Evolutionary conservation across 495 filamentous ascomycete species (phyloP).

Genomic region (Podospora anserina): DNA sequence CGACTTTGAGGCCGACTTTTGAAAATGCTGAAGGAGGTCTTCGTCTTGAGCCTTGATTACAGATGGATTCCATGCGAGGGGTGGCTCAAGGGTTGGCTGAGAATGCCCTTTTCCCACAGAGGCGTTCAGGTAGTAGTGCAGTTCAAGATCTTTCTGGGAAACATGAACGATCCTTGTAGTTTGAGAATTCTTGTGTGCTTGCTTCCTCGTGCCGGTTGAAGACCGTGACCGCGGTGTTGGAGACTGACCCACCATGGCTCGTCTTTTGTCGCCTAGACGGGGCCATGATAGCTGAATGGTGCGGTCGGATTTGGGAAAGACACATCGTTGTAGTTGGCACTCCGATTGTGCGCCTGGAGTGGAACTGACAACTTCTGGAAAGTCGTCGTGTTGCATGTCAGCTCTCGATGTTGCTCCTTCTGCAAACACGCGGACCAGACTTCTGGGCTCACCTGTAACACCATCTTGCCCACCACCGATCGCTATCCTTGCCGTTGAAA

Average conservation of each 20-base stretch:
- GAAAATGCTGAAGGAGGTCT: neutral
- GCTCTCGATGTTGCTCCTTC: too few relatives aligned
- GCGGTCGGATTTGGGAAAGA: neutral
- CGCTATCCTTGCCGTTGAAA: neutral
- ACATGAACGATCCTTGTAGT: neutral
- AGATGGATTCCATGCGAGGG: neutral
- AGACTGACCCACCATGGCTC: neutral
- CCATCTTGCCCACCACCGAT: neutral
- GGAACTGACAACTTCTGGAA: too few relatives aligned
- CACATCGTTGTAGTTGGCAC: neutral
- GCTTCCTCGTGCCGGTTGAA: neutral
- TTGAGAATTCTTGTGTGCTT: neutral
- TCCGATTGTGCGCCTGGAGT: too few relatives aligned
- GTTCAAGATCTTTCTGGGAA: neutral
- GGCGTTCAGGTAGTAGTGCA: neutral
- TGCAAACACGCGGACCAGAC: neutral
- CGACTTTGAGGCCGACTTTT: neutral
- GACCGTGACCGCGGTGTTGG: neutral
- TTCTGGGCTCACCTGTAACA: neutral
- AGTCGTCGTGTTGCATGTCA: too few relatives aligned
- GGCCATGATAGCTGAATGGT: neutral
- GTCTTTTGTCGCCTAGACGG: neutral
- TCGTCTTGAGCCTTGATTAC: neutral
- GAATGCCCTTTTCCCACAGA: neutral
- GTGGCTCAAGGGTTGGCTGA: neutral